A percentile compares a stretch with the other conserved stretches of the same genome.
Evolutionary conservation across 768 basidiomycete species (phyloP).

Genomic region (Termitomyces sp.): DNA sequence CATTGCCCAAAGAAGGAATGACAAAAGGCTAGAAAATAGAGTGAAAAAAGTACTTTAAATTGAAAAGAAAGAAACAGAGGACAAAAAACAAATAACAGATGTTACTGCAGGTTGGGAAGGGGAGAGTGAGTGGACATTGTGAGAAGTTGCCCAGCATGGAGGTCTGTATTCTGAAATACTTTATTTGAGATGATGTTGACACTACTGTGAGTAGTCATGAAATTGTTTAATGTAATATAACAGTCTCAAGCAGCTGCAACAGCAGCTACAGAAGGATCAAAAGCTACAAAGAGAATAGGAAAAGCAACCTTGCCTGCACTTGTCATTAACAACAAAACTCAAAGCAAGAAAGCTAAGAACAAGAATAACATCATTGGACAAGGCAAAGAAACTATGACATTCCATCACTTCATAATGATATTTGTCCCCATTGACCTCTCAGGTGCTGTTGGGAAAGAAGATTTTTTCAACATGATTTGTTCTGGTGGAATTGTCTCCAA

Average conservation of each 20-base stretch:
- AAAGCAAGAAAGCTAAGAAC: constrained; percentile 41
- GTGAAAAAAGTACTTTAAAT: constrained; percentile 67
- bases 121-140: constrained; percentile 68
- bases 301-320: constrained; percentile 73
- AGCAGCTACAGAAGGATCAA: constrained; percentile 49
- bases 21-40: constrained; percentile 67
- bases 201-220: constrained; percentile 52
- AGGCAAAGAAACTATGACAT: constrained; percentile 51
- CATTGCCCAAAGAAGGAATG: constrained; percentile 58
- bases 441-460: constrained; percentile 63
- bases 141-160: constrained; percentile 83
- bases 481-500: constrained; percentile 79
- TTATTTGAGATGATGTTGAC: neutral
- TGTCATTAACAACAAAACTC: constrained; percentile 38
- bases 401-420: constrained; percentile 3
- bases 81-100: constrained; percentile 59
- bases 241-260: constrained; percentile 63
- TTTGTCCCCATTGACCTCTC: constrained; percentile 1
- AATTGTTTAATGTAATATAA: constrained; percentile 82
- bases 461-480: constrained; percentile 80
- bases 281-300: constrained; percentile 61
- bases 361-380: constrained; percentile 50
- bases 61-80: constrained; percentile 72
- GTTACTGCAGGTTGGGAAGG: constrained; percentile 88
- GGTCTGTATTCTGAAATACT: constrained; percentile 36